Evolutionary conservation across 73 alveolate species (phyloP), one percentile per base, ranked within the genome.

Genomic region (Paramecium pentaurelia): DNA sequence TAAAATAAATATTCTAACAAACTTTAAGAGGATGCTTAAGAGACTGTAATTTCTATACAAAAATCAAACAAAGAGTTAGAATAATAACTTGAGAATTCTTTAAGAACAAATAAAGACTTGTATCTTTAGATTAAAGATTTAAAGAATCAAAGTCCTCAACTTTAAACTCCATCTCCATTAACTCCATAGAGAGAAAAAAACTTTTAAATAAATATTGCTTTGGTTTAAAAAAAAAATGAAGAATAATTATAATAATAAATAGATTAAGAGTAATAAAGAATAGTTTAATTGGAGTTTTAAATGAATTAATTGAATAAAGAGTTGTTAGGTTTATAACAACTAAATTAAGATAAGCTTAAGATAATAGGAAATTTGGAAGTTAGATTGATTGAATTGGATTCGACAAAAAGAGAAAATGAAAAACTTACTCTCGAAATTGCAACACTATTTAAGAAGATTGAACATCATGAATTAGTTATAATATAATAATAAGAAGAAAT

Each of bases 401-500:
- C 84, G 2, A 34, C 47, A 32, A 32, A 28, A 34, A 64, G 84
- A 64, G 84, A 64, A 64, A 64, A 64, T 64, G 84, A 64, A 64
- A 64, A 34, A 64, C 27, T 64, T 8, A 28, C 49, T 32, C 27
- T 64, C 4, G 84, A 64, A 12, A 64, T 64, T 3, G 84, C 47
- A 28, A 10, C 84, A 12, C 30, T 64, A 8, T 64, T 16, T 34
- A 64, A 64, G 28, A 64, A 64, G 30, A 64, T 64, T 25, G 84
- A 64, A 64, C 84, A 64, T 34, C 84, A 64, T 64, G 84, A 64
- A 64, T 34, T 64, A 12, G 84, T 64, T 9, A 64, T 64, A 64
- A 64, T 64, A 6, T 64, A 64, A 64, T 64, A 64, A 64, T 11
- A 64, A 64, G 84, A 64, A 64, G 42, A 64, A 11, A 12, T 64